Conservation (phyloP, 176 grass and related monocot genomes). For the Carex kokanica region DNA sequence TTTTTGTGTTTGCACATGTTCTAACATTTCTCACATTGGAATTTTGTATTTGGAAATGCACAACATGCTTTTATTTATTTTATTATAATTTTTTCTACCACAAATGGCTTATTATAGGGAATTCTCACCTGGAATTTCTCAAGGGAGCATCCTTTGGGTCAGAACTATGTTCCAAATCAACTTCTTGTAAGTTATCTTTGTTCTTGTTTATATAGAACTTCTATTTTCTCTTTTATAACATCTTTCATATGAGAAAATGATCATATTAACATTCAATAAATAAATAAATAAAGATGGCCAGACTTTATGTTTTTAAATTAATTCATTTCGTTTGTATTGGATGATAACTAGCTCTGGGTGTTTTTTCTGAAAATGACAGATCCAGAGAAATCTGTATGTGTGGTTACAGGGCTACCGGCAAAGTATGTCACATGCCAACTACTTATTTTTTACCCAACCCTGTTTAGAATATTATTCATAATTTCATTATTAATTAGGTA, state of each 20-base stretch:
- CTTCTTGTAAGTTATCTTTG: constrained; percentile 57
- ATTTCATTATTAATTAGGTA: constrained; percentile 22
- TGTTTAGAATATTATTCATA: constrained; percentile 19
- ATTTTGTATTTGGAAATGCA: not conserved
- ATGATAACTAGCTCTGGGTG: not conserved
- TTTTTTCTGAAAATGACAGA: constrained; percentile 37
- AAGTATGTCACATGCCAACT: constrained; percentile 52
- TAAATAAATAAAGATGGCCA: not conserved
- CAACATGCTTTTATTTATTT: not conserved
- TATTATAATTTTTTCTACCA: not conserved
- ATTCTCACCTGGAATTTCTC: constrained; percentile 74
- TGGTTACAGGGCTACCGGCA: constrained; percentile 70
- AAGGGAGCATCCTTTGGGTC: constrained; percentile 76
- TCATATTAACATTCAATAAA: not conserved
- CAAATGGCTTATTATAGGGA: constrained; percentile 39
- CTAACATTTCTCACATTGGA: not conserved
- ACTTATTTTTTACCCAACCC: not conserved
- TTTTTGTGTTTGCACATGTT: not conserved
- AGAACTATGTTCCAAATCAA: constrained; percentile 52
- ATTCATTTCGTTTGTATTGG: not conserved
- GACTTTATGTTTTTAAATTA: not conserved
- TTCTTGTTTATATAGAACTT: not conserved
- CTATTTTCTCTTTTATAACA: not conserved
- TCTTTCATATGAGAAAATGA: constrained; percentile 1
- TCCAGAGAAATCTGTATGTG: constrained; percentile 72